phyloP scores from a whole-genome alignment of 352 stramenopile species.

The Pythium dissotocum region DNA sequence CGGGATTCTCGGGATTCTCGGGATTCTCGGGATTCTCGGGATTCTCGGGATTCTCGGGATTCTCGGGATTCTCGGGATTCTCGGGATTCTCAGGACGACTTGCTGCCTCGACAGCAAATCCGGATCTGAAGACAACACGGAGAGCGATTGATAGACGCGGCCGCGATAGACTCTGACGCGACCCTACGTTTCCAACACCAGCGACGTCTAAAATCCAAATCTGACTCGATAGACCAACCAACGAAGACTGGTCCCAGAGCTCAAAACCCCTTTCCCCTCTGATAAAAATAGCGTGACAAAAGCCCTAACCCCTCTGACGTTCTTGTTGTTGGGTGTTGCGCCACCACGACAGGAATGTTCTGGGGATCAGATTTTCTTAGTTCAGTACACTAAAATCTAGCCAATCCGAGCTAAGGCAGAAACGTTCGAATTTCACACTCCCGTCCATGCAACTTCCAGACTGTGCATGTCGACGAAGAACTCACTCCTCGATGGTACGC shows the following conservation, averaged over 20 bases:
- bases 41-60: no score
- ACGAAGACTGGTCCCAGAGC: neutral
- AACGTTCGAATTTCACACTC: neutral
- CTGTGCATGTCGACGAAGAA: neutral
- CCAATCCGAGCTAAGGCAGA: neutral
- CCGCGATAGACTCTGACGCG: no score
- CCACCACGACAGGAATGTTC: neutral
- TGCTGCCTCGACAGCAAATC: neutral
- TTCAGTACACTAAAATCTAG: neutral
- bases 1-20: no score
- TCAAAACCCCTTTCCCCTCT: neutral
- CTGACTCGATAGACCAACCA: constrained; percentile 8
- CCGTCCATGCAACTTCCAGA: neutral
- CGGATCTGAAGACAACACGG: neutral
- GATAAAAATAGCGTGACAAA: neutral
- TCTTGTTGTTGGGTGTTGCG: neutral
- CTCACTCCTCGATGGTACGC: neutral
- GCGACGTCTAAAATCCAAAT: constrained; percentile 1
- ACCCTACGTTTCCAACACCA: neutral
- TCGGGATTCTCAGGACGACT: neutral
- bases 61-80: no score
- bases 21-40: no score
- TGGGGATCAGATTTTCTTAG: neutral
- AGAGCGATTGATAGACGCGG: neutral
- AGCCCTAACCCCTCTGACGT: constrained; percentile 3